Base-by-base conservation (phyloP, 116 monocot genomes). In the Phalaenopsis hybrid region DNA sequence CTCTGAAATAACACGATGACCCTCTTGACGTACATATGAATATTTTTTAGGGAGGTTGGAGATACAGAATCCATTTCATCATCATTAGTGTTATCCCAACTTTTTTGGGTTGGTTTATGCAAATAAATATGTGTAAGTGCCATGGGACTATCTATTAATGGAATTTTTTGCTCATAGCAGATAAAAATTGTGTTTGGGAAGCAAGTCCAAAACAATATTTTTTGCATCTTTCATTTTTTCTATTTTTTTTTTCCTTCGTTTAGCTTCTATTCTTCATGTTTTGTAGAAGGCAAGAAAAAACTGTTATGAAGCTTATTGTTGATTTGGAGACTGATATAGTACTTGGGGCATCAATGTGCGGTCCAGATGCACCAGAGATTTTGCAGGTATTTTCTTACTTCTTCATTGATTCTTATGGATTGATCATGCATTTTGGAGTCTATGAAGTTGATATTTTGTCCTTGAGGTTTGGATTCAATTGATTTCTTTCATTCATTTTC, bases 301-400 rank as follows among this genome's bases (percentile, higher is more conserved):
- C 92, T 0, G 55, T 92, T 25, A 99, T 99, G 95, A 99, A 99
- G 85, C 88, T 99, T 76, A 58, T 95, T 31, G 99, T 99, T 92
- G 99, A 99, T 91, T 84, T 93, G 0, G 89, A 86, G 43, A 92
- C 95, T 79, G 93, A 99, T 79, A 90, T 86, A 85, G 99, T 99
- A 34, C 78, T 99, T 77, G 99, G 99, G 75, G 99, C 99, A 69
- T 92, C 99, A 21, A 99, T 99, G 99, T 99, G 95, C 79, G 99
- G 99, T 74, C 92, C 99, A 81, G 99, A 99, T 88, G 99, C 99
- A 72, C 88, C 99, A 57, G 99, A 99, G 85, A 99, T 99, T 77
- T 93, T 99, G 95, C 99, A 99, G 98, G 98, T 95, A 88, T 75
- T 31, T 41, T 17, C 18, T 44, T 33, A 46, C 20, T 46, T 75